phyloP scores from a whole-genome alignment of 805 yeast genomes.

The Teunomyces lycoperdinae region DNA sequence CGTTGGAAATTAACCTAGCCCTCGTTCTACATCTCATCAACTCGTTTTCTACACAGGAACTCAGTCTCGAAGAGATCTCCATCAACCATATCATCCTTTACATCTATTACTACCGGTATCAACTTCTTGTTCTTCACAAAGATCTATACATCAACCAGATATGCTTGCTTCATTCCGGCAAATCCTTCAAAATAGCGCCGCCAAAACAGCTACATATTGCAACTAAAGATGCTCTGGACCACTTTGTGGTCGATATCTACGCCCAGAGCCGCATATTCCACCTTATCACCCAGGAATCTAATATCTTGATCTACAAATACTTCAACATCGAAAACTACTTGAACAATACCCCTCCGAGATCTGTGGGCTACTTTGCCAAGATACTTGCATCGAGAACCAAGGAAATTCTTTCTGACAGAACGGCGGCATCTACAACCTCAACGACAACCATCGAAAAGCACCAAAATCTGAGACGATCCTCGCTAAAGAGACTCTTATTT shows the following conservation, averaged over 20 bases:
- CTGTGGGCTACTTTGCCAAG: background rate
- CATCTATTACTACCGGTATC: slow-evolving; percentile 13
- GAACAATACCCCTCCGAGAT: background rate
- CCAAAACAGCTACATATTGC: background rate
- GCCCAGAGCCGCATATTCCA: slow-evolving; percentile 7
- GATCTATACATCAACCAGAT: slow-evolving; percentile 17
- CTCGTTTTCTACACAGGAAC: slow-evolving; percentile 5
- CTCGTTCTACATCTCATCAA: slow-evolving; percentile 14
- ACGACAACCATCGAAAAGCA: background rate
- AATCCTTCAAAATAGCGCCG: slow-evolving; percentile 11
- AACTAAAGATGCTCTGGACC: slow-evolving; percentile 8
- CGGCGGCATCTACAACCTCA: background rate
- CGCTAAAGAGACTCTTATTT: background rate
- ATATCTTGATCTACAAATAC: slow-evolving; percentile 9
- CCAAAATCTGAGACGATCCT: background rate
- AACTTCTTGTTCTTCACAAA: slow-evolving; percentile 1
- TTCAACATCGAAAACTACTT: slow-evolving; percentile 13
- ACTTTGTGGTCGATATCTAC: slow-evolving; percentile 7
- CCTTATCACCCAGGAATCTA: slow-evolving; percentile 3
- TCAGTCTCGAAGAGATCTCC: slow-evolving; percentile 10
- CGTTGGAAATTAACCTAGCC: slow-evolving; percentile 14
- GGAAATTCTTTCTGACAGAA: background rate
- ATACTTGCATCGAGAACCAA: slow-evolving; percentile 1
- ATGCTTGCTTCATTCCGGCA: slow-evolving; percentile 18
- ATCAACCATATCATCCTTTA: slow-evolving; percentile 19